Base-by-base conservation (phyloP, 345 rosid species). In the Brassica incana region DNA sequence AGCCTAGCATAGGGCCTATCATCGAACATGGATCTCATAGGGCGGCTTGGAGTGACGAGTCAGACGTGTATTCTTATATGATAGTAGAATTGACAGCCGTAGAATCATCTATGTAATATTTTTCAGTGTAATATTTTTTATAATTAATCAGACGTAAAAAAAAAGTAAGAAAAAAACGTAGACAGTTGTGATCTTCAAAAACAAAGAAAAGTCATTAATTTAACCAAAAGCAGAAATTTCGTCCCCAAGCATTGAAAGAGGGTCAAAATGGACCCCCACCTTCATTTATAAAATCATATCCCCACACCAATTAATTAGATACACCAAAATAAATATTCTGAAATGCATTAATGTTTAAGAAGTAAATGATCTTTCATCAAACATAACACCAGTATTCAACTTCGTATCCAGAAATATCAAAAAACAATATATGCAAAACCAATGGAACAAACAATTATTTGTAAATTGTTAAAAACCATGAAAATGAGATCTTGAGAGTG, bases 191-290 rank as follows among this genome's bases (percentile, higher is more conserved):
- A 64, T 70, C 72, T 56, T 72, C 10, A 23, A 30, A 45, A 40
- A 66, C 70, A 35, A 70, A 15, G 35, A 73, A 74, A 75, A 38
- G 79, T 70, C 72, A 80, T 75, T 54, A 75, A 80, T 9, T 64
- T 75, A 23, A 75, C 83, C 76, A 80, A 75, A 80, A 70, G 80
- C 73, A 80, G 25, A 54, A 16, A 54, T 18, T 15, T 54, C 23
- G 69, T 20, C 72, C 69, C 74, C 43, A 45, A 60, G 62, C 82
- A 74, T 60, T 67, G 30, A 80, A 75, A 64, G 67, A 36, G 65
- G 62, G 83, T 75, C 83, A 79, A 80, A 67, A 73, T 67, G 82
- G 78, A 60, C 74, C 78, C 59, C 82, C 70, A 10, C 30, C 25
- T 74, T 61, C 78, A 60, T 73, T 73, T 66, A 65, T 58, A 67